Evolutionary conservation across 371 early-diverging fungal species (phyloP), one percentile per base, ranked within the genome.

Genomic region (Syncephalastrum contaminatum): DNA sequence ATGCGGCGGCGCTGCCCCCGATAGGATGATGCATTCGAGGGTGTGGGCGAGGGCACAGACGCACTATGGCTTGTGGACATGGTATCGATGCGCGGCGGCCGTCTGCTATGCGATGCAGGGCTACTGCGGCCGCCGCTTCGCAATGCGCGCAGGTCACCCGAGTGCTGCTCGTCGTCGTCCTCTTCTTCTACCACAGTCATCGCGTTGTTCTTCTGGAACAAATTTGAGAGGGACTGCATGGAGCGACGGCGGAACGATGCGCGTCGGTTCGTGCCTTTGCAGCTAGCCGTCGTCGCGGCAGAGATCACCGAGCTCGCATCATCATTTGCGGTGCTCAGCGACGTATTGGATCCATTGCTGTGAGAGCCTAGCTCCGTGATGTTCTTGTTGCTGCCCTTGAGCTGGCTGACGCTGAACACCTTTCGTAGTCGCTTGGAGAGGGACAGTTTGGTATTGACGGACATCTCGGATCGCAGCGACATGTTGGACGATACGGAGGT

Each of bases 371-470:
- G 19, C 16, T 5, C 46, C 40, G 51, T 43, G 7, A n/a, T n/a
- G 39, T 30, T 39, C n/a, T n/a, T n/a, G n/a, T 49, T 39, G 46
- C 7, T 64, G 46, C 22, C 52, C 43, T 8, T 51, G 41, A 69
- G 47, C 20, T 63, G 69, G 27, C 58, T 66, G 65, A 75, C 71
- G 39, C 73, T 77, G 40, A 77, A 77, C 2, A 77, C 77, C 27
- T 69, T 65, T 3, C 73, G 69, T 7, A 77, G 60, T 22, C 66
- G 62, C 55, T 72, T 71, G 5, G 72, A 64, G 8, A 77, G 40
- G 1, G 77, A 73, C 40, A 63, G 46, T 43, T 75, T 75, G 27
- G 67, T 60, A n/a, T 48, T 64, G 15, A 57, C 49, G 3, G 60
- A 56, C 50, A 59, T 56, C 16, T 56, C 59, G 13, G 62, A 62